phyloP scores from a whole-genome alignment of 2,329 filamentous ascomycete genomes.

The Onygena corvina region DNA sequence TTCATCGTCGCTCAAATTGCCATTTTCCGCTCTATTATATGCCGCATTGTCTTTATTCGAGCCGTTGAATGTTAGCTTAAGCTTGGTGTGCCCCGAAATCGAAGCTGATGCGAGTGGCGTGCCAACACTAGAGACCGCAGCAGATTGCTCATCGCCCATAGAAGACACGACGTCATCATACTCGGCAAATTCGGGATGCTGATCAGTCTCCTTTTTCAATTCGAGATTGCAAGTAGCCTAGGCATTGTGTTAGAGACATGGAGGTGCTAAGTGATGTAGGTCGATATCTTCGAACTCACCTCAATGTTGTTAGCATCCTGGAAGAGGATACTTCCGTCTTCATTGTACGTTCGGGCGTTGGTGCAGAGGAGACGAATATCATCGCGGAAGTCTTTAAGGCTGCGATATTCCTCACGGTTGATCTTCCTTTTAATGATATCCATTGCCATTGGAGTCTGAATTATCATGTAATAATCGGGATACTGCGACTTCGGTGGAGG shows the following conservation, averaged over 20 bases:
- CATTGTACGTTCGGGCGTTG: slow-evolving; percentile 93
- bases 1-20: slow-evolving; percentile 25
- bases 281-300: slow-evolving; percentile 44
- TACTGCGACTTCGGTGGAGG: slow-evolving; percentile 80
- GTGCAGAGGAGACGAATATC: slow-evolving; percentile 76
- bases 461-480: slow-evolving; percentile 90
- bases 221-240: slow-evolving; percentile 42
- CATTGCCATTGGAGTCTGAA: slow-evolving; percentile 87
- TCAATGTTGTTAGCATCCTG: slow-evolving; percentile 87
- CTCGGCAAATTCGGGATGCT: slow-evolving; percentile 46
- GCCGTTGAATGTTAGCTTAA: slow-evolving; percentile 55
- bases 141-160: slow-evolving; percentile 39
- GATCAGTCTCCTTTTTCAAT: slow-evolving; percentile 43
- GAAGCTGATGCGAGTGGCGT: slow-evolving; percentile 52
- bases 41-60: slow-evolving; percentile 24
- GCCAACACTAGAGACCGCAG: slow-evolving; percentile 36
- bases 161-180: slow-evolving; percentile 42
- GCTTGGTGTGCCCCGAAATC: slow-evolving; percentile 46
- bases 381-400: slow-evolving; percentile 63
- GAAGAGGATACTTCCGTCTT: slow-evolving; percentile 85
- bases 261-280: slow-evolving; percentile 9
- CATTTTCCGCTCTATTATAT: slow-evolving; percentile 24
- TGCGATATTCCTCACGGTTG: slow-evolving; percentile 86
- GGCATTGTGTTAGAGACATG: slow-evolving; percentile 9
- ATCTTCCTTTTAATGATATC: slow-evolving; percentile 90